Conservation (phyloP, 1,139 yeast species). For the Yamadazyma blattariae region DNA sequence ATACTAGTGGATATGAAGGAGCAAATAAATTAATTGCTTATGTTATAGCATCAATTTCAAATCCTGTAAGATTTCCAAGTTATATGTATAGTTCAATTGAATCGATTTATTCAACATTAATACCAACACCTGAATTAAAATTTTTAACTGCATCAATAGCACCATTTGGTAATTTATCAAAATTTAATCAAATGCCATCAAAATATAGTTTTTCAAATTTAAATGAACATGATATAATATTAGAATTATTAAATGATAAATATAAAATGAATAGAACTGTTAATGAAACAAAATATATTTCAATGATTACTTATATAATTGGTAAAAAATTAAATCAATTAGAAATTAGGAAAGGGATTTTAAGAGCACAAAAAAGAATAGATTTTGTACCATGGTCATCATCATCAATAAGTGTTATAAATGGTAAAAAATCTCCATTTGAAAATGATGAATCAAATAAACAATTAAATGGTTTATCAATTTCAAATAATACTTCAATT, state of each 20-base stretch:
- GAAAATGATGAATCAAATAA: constrained; percentile 19
- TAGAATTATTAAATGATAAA: constrained; percentile 78
- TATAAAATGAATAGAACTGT: constrained; percentile 62
- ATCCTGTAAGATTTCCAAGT: constrained; percentile 87
- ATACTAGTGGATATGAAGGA: constrained; percentile 53
- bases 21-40: constrained; percentile 85
- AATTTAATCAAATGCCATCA: constrained; percentile 27
- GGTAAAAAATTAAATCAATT: constrained; percentile 63
- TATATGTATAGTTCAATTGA: constrained; percentile 87
- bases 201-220: constrained; percentile 54
- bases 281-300: constrained; percentile 46
- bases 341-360: constrained; percentile 77
- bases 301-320: constrained; percentile 73
- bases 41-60: constrained; percentile 80
- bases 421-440: constrained; percentile 73
- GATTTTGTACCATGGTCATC: constrained; percentile 88
- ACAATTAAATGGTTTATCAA: constrained; percentile 68
- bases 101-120: constrained; percentile 74
- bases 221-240: constrained; percentile 80
- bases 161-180: constrained; percentile 54
- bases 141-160: constrained; percentile 85
- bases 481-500: constrained; percentile 76
- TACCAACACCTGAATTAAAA: constrained; percentile 89
- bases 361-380: constrained; percentile 75
- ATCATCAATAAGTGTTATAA: constrained; percentile 73